Evolutionary conservation across 225 moss, liverwort and hornwort species (phyloP).

Genomic region (Physcomitrellopsis africana): DNA sequence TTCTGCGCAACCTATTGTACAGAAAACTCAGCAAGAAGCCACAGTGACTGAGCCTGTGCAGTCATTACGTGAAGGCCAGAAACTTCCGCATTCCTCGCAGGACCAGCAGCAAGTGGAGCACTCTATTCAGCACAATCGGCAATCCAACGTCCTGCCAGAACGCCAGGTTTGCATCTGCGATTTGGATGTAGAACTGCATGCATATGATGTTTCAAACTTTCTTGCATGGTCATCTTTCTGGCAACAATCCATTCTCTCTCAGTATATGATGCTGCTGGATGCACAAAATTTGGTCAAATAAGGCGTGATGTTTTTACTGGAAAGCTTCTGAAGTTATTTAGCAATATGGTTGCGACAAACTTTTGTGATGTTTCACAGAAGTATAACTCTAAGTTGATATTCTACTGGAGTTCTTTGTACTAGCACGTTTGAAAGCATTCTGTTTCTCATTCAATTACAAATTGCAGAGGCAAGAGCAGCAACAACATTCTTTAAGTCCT

Average conservation of each 20-base stretch:
- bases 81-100: conserved; percentile 48
- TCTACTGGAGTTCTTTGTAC: not conserved
- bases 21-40: conserved; percentile 45
- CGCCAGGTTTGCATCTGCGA: conserved; percentile 50
- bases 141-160: conserved; percentile 53
- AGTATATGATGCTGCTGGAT: not conserved
- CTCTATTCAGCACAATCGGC: conserved; percentile 49
- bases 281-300: not conserved
- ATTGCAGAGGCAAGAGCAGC: conserved; percentile 46
- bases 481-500: conserved; percentile 25
- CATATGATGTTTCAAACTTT: not conserved
- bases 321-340: not conserved
- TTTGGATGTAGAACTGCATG: conserved; percentile 5
- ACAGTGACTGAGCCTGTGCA: conserved; percentile 29
- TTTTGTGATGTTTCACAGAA: not conserved
- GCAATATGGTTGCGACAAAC: not conserved
- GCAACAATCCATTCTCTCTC: not conserved
- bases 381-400: not conserved
- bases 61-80: conserved; percentile 33
- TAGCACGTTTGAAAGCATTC: not conserved
- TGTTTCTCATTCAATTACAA: not conserved
- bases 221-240: not conserved
- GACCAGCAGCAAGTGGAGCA: conserved; percentile 55
- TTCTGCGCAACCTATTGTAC: conserved; percentile 42
- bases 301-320: not conserved